phyloP scores from a whole-genome alignment of 306 rosid species.

The Begonia fuchsioides region DNA sequence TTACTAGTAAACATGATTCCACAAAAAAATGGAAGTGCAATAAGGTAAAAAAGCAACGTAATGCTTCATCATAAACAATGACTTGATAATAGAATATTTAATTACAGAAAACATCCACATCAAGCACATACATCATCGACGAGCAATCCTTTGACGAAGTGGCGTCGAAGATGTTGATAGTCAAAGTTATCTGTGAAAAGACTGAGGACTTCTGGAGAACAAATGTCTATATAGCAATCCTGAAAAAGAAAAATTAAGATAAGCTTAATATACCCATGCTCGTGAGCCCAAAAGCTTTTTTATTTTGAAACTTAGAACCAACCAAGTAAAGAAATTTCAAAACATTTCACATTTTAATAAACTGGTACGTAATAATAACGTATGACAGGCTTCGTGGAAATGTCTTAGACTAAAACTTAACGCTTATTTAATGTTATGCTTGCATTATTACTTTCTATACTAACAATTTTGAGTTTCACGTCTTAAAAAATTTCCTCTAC shows the following conservation, averaged over 20 bases:
- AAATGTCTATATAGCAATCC: constrained; percentile 95
- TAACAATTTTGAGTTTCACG: too few species aligned
- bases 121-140: constrained; percentile 63
- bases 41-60: constrained; percentile 6
- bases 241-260: constrained; percentile 24
- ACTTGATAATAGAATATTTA: background rate
- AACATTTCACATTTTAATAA: too few species aligned
- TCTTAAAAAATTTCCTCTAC: too few species aligned
- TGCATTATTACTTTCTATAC: too few species aligned
- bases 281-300: too few species aligned
- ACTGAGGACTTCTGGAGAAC: constrained; percentile 95
- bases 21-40: background rate
- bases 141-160: constrained; percentile 95
- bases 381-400: too few species aligned
- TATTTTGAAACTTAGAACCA: too few species aligned
- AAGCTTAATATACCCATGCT: too few species aligned
- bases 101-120: constrained; percentile 6
- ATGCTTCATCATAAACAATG: background rate
- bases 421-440: too few species aligned
- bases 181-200: constrained; percentile 94
- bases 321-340: too few species aligned
- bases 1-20: background rate
- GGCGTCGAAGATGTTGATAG: constrained; percentile 94
- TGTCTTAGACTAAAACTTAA: too few species aligned
- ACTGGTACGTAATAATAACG: too few species aligned